A percentile compares a stretch with the other conserved stretches of the same genome.
These are phyloP conservation scores for Diaporthe ilicicola DNA, from an alignment of 2,329 filamentous ascomycete species.

Conservation along the genomic window DNA sequence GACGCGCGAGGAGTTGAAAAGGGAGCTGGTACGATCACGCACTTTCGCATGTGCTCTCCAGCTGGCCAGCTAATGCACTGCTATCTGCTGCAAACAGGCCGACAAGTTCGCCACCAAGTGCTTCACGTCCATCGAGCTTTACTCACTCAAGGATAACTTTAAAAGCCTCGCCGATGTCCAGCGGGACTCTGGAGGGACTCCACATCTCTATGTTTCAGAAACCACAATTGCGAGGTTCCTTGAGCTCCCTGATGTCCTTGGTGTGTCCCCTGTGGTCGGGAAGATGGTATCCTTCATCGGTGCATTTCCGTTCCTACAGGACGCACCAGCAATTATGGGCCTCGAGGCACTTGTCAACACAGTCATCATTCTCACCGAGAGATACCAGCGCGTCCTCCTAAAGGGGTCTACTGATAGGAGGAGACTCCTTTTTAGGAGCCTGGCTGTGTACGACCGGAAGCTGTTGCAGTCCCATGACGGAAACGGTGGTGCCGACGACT, in stretches of 20 bases:
- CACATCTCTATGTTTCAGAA: slow-evolving; percentile 69
- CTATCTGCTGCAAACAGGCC: slow-evolving; percentile 52
- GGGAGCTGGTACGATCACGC: slow-evolving; percentile 55
- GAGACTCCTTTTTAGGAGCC: slow-evolving; percentile 74
- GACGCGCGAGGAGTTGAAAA: slow-evolving; percentile 61
- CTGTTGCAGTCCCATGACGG: slow-evolving; percentile 47
- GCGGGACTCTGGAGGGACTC: slow-evolving; percentile 52
- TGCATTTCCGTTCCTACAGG: slow-evolving; percentile 76
- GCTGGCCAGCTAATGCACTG: slow-evolving; percentile 22
- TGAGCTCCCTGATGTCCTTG: slow-evolving; percentile 75
- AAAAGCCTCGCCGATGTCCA: slow-evolving; percentile 72
- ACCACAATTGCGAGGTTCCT: slow-evolving; percentile 76
- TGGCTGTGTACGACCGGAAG: slow-evolving; percentile 75
- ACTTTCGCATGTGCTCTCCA: background rate
- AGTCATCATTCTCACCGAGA: slow-evolving; percentile 75
- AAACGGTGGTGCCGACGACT: slow-evolving; percentile 34
- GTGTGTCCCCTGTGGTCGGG: slow-evolving; percentile 73
- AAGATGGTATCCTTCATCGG: slow-evolving; percentile 77
- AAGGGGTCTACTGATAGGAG: slow-evolving; percentile 65
- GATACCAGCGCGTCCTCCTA: slow-evolving; percentile 70
- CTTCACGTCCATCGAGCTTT: slow-evolving; percentile 76
- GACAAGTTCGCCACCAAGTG: slow-evolving; percentile 73
- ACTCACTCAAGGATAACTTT: slow-evolving; percentile 79
- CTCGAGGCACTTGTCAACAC: slow-evolving; percentile 77
- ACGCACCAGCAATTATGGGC: slow-evolving; percentile 75